phyloP scores from a whole-genome alignment of 2,329 filamentous ascomycete genomes.

The Huntiella omanensis region DNA sequence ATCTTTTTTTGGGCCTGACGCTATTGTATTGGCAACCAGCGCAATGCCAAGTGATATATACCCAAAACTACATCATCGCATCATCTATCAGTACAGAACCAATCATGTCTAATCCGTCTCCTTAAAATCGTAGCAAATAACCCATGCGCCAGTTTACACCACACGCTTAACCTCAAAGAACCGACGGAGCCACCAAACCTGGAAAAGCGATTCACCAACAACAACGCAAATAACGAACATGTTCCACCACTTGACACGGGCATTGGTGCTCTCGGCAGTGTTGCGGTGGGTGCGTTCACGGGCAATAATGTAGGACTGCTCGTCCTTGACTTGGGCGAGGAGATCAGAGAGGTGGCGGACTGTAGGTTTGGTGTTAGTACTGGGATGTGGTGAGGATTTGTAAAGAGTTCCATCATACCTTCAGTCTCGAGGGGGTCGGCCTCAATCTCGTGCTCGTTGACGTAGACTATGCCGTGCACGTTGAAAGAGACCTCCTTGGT shows the following conservation, averaged over 20 bases:
- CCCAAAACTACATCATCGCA: not conserved
- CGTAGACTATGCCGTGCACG: slow-evolving; percentile 95
- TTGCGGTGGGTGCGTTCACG: slow-evolving; percentile 94
- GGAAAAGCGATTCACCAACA: slow-evolving; percentile 83
- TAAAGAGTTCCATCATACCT: slow-evolving; percentile 34
- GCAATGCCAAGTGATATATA: too few relatives aligned
- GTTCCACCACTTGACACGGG: slow-evolving; percentile 98
- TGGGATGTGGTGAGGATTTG: not conserved
- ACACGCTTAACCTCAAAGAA: slow-evolving; percentile 61
- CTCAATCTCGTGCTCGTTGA: slow-evolving; percentile 67
- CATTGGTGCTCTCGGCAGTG: slow-evolving; percentile 96
- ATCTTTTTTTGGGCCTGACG: too few relatives aligned
- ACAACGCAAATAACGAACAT: slow-evolving; percentile 85
- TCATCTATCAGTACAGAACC: not conserved
- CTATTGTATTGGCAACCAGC: too few relatives aligned
- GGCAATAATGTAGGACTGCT: slow-evolving; percentile 91
- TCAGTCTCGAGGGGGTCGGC: slow-evolving; percentile 81
- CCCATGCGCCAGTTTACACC: not conserved
- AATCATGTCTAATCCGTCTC: not conserved
- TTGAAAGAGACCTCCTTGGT: slow-evolving; percentile 99
- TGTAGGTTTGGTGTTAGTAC: slow-evolving; percentile 18
- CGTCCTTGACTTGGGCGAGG: slow-evolving; percentile 83
- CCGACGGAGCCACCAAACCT: slow-evolving; percentile 97
- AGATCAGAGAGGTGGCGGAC: slow-evolving; percentile 72
- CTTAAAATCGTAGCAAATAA: not conserved